Evolutionary conservation across 2,329 filamentous ascomycete genomes (phyloP).

Genomic region (Ascochyta lentis): DNA sequence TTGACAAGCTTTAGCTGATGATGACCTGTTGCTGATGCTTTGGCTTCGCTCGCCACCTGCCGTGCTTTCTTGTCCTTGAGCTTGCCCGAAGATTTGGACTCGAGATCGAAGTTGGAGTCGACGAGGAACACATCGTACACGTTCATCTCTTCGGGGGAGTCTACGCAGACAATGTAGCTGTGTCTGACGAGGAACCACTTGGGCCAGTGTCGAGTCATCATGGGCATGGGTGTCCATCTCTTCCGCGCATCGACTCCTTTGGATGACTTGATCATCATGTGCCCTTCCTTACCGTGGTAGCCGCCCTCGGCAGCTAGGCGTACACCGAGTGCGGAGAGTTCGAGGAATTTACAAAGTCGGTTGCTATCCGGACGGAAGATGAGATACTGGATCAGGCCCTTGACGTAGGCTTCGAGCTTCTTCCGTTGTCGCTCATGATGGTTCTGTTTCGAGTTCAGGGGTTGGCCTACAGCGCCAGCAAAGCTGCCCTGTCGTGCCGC

Average conservation of each 20-base stretch:
- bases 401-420: constrained; percentile 87
- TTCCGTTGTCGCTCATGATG: constrained; percentile 83
- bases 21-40: constrained; percentile 71
- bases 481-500: constrained; percentile 50
- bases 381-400: constrained; percentile 93
- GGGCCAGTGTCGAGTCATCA: constrained; percentile 82
- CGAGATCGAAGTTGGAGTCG: constrained; percentile 83
- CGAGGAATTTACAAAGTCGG: constrained; percentile 91
- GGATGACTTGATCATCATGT: constrained; percentile 87
- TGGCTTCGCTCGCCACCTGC: constrained; percentile 70
- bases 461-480: constrained; percentile 45
- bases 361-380: constrained; percentile 98
- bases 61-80: constrained; percentile 61
- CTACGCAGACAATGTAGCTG: constrained; percentile 97
- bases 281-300: constrained; percentile 97
- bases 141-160: constrained; percentile 97
- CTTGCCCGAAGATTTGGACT: constrained; percentile 66
- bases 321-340: constrained; percentile 91
- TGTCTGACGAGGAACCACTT: constrained; percentile 99
- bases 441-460: constrained; percentile 55
- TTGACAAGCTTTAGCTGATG: constrained; percentile 90
- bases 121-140: constrained; percentile 99
- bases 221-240: constrained; percentile 76
- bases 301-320: constrained; percentile 93
- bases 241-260: constrained; percentile 87